phyloP scores from a whole-genome alignment of 2,329 filamentous ascomycete species.

The Bipolaris bicolor region DNA sequence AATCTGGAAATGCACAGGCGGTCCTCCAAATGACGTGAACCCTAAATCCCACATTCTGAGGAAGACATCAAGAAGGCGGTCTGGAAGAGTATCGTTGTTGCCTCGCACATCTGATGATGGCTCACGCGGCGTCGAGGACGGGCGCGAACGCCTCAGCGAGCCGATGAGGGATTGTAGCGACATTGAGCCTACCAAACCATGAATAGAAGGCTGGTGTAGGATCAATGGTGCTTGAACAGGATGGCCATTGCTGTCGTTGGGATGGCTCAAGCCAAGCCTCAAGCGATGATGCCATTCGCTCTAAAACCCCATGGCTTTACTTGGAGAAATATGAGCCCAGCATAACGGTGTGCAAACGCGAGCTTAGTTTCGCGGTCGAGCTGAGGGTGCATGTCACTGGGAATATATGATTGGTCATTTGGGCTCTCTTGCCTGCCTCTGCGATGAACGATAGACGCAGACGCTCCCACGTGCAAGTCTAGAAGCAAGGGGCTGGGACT shows the following conservation, averaged over 20 bases:
- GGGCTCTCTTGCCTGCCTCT: not conserved
- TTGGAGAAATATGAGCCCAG: conserved; percentile 2
- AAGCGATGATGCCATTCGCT: not conserved
- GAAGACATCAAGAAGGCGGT: conserved; percentile 37
- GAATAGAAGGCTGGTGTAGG: not conserved
- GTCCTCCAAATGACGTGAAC: conserved; percentile 70
- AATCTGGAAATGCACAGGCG: conserved; percentile 73
- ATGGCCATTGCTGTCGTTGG: not conserved
- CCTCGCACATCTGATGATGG: conserved; percentile 8
- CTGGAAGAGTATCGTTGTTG: conserved; percentile 30
- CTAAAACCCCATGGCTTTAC: not conserved
- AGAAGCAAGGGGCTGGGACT: not conserved
- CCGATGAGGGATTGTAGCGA: conserved; percentile 29
- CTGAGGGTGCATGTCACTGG: conserved; percentile 4
- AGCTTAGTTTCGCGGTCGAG: not conserved
- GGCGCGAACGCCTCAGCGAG: conserved; percentile 28
- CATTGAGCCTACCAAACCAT: conserved; percentile 9
- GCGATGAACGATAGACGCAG: not conserved
- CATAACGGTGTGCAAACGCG: not conserved
- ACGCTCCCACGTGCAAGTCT: not conserved
- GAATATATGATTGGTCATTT: not conserved
- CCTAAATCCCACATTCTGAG: conserved; percentile 63
- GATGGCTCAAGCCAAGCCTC: not conserved
- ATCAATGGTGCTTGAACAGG: not conserved
- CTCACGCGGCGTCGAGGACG: conserved; percentile 6